Evolutionary conservation across 2,329 filamentous ascomycete genomes (phyloP), one percentile per base, ranked within the genome.

Genomic region (Talaromyces funiculosus): DNA sequence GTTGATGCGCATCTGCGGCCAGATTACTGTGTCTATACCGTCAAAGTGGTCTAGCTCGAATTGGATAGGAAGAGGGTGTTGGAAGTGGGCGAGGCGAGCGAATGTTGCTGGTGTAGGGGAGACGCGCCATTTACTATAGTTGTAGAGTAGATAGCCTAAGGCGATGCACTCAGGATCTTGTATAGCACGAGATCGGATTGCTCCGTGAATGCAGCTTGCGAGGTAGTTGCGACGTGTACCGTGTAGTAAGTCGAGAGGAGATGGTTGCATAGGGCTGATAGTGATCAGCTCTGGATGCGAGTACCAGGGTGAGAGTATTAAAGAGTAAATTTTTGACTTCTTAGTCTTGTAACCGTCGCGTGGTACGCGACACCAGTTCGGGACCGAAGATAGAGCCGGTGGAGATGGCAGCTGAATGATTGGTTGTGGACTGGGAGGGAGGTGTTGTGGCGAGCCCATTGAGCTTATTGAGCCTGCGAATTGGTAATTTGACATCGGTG

Each of bases 181-280:
- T 7, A 70, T 22, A 3, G 68, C 66, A 1, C 68, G 65, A 20
- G 59, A 47, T 26, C 65, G 64, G 9, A 67, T 45, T 14, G 51
- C 18, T 2, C 18, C 60, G 56, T 69, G 65, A 20, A 71, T 68
- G 53, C 62, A 58, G n/a, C 70, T 57, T 43, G 69, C 68, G 9
- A 71, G 61, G 16, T 51, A 40, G 38, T 71, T 71, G 42, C 64
- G 63, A n/a, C 65, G 65, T 22, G 65, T 67, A 16, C 69, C 69
- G 22, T 71, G 69, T 1, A 71, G 53, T 4, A 71, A 53, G 14
- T 70, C 68, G 2, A 71, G 63, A 0, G 69, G 68, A 0, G 68
- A 69, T 26, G 59, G 37, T 2, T 65, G 64, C n/a, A 66, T 63
- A 4, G 68, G 67, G n/a, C 61, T 68, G 6, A 58, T 35, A 4